phyloP scores from a whole-genome alignment of 805 yeast genomes.

The Zygoascus biomembranicola region DNA sequence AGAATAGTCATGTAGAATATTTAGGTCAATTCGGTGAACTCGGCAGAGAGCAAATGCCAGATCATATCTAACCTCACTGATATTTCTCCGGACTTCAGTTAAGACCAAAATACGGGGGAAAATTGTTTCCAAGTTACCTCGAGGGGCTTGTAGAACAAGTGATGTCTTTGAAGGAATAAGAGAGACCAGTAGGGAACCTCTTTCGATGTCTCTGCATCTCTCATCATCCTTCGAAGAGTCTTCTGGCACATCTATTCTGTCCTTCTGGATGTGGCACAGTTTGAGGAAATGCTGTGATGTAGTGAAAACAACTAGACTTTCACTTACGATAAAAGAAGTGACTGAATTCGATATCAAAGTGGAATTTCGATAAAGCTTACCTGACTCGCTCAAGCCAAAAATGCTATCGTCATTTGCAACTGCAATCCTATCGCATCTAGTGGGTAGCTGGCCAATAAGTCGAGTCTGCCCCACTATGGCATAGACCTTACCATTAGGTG shows the following conservation, averaged over 20 bases:
- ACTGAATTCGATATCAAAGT: conserved; percentile 60
- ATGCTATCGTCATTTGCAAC: conserved; percentile 26
- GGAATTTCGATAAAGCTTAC: conserved; percentile 62
- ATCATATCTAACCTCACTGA: conserved; percentile 47
- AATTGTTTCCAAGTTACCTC: conserved; percentile 93
- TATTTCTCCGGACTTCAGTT: conserved; percentile 67
- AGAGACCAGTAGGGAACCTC: conserved; percentile 81
- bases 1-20: conserved; percentile 79
- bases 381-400: conserved; percentile 69
- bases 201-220: conserved; percentile 78
- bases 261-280: conserved; percentile 59
- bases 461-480: not conserved
- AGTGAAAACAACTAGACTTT: conserved; percentile 66
- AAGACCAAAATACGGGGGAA: conserved; percentile 89
- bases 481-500: conserved; percentile 43
- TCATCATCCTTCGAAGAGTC: conserved; percentile 49
- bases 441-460: conserved; percentile 41
- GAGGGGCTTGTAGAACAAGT: conserved; percentile 83
- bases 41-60: conserved; percentile 82
- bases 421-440: conserved; percentile 46
- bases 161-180: conserved; percentile 75
- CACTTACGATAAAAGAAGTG: conserved; percentile 71
- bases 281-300: conserved; percentile 81
- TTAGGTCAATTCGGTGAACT: conserved; percentile 85
- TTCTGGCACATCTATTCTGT: conserved; percentile 26